Evolutionary conservation across 805 yeast species (phyloP), one percentile per base, ranked within the genome.

Genomic region (Candida glaebosa): DNA sequence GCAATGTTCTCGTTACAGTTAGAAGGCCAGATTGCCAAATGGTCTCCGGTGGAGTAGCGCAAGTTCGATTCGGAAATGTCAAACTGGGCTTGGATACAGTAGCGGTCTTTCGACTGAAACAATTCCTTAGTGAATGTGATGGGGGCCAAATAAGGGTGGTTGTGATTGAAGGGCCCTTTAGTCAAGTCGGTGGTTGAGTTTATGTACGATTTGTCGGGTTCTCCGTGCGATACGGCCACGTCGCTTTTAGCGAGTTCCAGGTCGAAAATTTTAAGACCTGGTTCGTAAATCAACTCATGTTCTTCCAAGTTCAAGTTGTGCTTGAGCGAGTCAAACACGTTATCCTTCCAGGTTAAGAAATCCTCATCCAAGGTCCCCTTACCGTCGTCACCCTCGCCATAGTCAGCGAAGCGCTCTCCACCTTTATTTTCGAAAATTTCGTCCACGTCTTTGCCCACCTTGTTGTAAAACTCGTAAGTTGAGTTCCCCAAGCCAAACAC

Each of bases 341-440:
- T 62, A 48, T 90, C 97, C 65, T 90, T 93, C 99, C 99, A 91
- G 35, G 89, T 71, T 57, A 93, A 67, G 63, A 79, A 91, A 65
- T 93, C 98, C 65, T 91, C 99, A 63, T 91, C 98, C 75, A 91
- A 81, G 41, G 96, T 79, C 40, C 95, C 98, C 47, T 78, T 76
- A 55, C 96, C 98, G 59, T 91, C 99, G 60, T 91, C 99, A 61
- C 96, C 99, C 62, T 80, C 79, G 36, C 98, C 98, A 45, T 78
- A 75, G n/a, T 70, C 71, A 37, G 93, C 95, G 42, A 93, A 65
- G 37, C 81, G 61, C 33, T 73, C 71, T 20, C 93, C 96, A 40
- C 91, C 90, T 30, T 87, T 82, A 19, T 68, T 73, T 42, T 65
- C 65, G 18, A 74, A 60, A 45, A 73, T 71, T 42, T 75, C 69